Evolutionary conservation across 164 flowering plant species (phyloP), one percentile per base, ranked within the genome.

Genomic region (Pachysandra terminalis): DNA sequence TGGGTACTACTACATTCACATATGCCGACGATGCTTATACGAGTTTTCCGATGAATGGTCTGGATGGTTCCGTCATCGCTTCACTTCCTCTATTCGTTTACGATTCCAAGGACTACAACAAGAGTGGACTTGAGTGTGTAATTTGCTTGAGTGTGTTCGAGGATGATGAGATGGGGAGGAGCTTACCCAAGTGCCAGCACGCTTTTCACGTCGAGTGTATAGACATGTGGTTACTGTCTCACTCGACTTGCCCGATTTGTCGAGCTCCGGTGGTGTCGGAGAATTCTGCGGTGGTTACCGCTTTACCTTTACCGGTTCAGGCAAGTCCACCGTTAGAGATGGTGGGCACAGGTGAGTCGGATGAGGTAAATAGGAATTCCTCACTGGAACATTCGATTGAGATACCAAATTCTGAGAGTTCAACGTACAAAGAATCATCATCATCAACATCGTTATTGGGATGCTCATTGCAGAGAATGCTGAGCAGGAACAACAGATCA

Each of bases 161-260:
- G 63, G 86, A 85, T 0, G 65, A 69, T 10, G 90, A 89, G 12
- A 53, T 73, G 2, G 88, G 86, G 0, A 74, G 87, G 72, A 70
- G 59, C 0, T 51, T 87, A 56, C 80, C 85, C 2, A 76, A 70
- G 19, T 89, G 95, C 28, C 74, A 77, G 0, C 95, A 89, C 59
- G 73, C 64, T 0, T 89, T 88, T 41, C 95, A 89, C 55, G 82
- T 83, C 0, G 83, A 83, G 53, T 89, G 95, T 70, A 80, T 89
- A 25, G 95, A 89, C 48, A 87, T 77, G 83, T 89, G 95, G 95
- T 55, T 89, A 64, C 66, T 67, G 54, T 85, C 89, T 10, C 83
- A 82, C 69, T 68, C 80, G 0, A 84, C 61, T 19, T 89, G 95
- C 16, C 95, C 95, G 0, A 77, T 85, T 65, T 89, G 95, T 64